Base-by-base conservation (phyloP, 345 rosid genomes). In the Populus tremula region DNA sequence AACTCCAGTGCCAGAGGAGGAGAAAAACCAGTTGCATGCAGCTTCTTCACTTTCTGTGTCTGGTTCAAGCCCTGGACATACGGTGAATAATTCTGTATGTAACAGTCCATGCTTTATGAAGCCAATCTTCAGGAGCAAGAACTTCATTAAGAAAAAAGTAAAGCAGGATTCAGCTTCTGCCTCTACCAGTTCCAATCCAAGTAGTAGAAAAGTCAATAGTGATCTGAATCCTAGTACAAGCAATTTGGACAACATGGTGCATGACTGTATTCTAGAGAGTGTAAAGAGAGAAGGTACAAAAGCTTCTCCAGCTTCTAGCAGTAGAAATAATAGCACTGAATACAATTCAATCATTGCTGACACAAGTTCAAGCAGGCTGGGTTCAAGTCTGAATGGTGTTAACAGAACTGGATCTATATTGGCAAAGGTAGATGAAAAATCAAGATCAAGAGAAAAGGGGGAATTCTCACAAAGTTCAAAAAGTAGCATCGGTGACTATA, bases 391-490 rank as follows among this genome's bases (percentile, higher is more conserved):
- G 72, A 84, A 70, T 71, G 75, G 84, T 49, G 72, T 61, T 69
- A 75, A 50, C 70, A 77, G 80, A 81, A 74, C 70, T 68, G 87
- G 80, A 77, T 75, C 81, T 56, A 41, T 79, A 47, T 74, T 82
- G 74, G 35, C 70, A 23, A 90, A 82, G 82, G 76, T 79, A 70
- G 92, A 88, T 70, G 91, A 87, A 59, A 84, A 75, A 79, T 86
- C 88, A 67, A 85, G 86, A 76, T 83, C 88, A 71, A 86, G 87
- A 81, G 92, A 87, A 45, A 91, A 90, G 79, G 89, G 88, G 8
- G 92, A 90, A 69, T 85, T 90, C 82, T 91, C 96, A 62, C 96
- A 88, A 73, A 91, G 91, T 87, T 92, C 94, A 18, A 92, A 92
- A 85, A 90, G 97, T 82, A 92, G 97, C 85, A 88, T 90, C 5